A percentile compares a stretch with the other conserved stretches of the same genome.
Conservation (phyloP, 306 rosid genomes). For the Geum urbanum region DNA sequence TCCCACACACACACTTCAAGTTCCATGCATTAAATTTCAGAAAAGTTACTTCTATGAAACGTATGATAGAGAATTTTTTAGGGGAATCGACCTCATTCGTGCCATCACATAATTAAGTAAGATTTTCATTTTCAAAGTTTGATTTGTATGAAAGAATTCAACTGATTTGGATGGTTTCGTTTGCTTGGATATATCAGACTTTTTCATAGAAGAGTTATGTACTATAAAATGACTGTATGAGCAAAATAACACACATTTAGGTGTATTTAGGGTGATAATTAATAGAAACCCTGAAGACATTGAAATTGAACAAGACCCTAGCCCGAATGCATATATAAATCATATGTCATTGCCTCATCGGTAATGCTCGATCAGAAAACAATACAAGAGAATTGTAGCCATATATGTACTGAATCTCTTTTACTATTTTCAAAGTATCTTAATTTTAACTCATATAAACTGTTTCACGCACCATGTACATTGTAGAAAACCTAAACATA, state of each 20-base stretch:
- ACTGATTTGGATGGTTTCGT: not conserved
- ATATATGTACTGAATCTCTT: not conserved
- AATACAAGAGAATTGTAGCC: not conserved
- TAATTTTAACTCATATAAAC: not conserved
- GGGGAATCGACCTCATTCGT: not conserved
- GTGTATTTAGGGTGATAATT: not conserved
- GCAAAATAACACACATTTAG: not conserved
- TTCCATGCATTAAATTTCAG: no score
- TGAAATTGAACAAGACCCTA: not conserved
- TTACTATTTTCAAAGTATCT: not conserved
- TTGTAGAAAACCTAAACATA: not conserved
- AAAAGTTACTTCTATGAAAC: not conserved
- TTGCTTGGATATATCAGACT: not conserved
- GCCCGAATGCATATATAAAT: not conserved
- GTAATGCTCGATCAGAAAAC: not conserved
- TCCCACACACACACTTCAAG: no score
- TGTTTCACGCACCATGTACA: not conserved
- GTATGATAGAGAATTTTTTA: not conserved
- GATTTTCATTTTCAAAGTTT: not conserved
- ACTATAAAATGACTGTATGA: no score
- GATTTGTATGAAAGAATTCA: not conserved
- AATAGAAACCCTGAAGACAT: not conserved
- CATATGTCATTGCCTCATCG: not conserved
- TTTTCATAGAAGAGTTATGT: no score
- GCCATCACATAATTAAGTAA: not conserved